These are phyloP conservation scores for Bretschneidera sinensis DNA, from an alignment of 345 rosid genomes.

Conservation along the genomic window DNA sequence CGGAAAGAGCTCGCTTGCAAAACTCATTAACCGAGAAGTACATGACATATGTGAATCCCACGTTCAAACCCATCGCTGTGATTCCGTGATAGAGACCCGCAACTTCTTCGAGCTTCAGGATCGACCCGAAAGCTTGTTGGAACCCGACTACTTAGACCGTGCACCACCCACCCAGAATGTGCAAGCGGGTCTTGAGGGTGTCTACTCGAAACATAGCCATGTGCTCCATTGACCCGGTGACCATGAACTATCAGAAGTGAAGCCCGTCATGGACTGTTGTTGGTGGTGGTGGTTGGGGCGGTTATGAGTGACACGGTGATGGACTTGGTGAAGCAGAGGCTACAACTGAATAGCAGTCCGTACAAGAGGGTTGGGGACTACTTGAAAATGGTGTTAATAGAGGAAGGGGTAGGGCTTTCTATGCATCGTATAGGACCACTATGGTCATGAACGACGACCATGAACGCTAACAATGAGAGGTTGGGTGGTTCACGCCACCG, in stretches of 20 bases:
- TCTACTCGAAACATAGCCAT: slow-evolving; percentile 84
- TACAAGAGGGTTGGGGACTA: no score
- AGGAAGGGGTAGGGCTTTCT: no score
- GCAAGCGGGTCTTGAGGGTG: slow-evolving; percentile 79
- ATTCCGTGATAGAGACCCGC: slow-evolving; percentile 61
- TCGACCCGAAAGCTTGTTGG: slow-evolving; percentile 56
- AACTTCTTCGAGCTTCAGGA: slow-evolving; percentile 53
- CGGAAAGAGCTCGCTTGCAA: slow-evolving; percentile 47
- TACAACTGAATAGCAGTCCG: no score
- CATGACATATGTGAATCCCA: slow-evolving; percentile 79
- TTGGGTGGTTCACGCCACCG: no score
- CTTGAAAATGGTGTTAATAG: no score
- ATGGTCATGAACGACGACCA: no score
- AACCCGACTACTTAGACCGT: slow-evolving; percentile 41
- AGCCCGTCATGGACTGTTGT: slow-evolving; percentile 63
- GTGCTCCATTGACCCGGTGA: slow-evolving; percentile 86
- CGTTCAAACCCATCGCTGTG: slow-evolving; percentile 75
- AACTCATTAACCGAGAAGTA: slow-evolving; percentile 65
- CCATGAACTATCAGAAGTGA: slow-evolving; percentile 90
- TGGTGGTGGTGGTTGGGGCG: background rate
- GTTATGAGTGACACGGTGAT: no score
- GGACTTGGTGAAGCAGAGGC: no score
- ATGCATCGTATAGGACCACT: no score
- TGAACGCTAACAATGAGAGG: no score
- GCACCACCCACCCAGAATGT: slow-evolving; percentile 45